Conservation (phyloP, 371 early-diverging fungal genomes). For the Pancytospora epiphaga region DNA sequence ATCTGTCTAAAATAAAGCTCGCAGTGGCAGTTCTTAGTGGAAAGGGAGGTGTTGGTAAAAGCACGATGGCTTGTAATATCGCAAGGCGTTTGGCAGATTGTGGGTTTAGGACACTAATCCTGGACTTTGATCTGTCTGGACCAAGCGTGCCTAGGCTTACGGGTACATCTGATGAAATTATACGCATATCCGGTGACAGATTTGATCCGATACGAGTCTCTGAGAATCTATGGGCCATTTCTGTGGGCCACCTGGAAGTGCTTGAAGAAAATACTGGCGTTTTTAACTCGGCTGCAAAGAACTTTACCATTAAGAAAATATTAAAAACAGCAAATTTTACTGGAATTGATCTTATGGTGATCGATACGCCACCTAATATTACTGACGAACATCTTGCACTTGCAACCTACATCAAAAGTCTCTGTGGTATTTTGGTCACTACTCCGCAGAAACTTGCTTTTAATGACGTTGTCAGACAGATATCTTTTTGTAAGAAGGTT, state of each 20-base stretch:
- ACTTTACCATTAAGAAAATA: conserved; percentile 18
- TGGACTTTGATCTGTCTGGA: conserved; percentile 60
- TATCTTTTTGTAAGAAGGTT: conserved; percentile 57
- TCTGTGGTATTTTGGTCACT: conserved; percentile 46
- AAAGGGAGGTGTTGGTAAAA: conserved; percentile 83
- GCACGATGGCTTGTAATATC: conserved; percentile 65
- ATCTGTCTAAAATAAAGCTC: conserved; percentile 64
- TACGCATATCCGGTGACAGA: conserved; percentile 18
- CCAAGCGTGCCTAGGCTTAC: conserved; percentile 56
- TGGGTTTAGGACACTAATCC: conserved; percentile 16
- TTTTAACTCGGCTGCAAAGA: conserved; percentile 26
- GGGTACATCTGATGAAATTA: conserved; percentile 26
- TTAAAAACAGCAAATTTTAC: conserved; percentile 26
- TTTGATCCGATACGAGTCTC: conserved; percentile 40
- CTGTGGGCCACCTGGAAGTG: conserved; percentile 26
- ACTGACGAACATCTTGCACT: conserved; percentile 59
- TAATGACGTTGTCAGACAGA: conserved; percentile 54
- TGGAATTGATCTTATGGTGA: conserved; percentile 45
- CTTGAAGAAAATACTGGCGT: neutral
- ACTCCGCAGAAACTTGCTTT: conserved; percentile 58
- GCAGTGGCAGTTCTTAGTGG: conserved; percentile 85
- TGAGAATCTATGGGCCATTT: conserved; percentile 20
- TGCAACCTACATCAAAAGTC: conserved; percentile 37
- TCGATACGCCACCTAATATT: conserved; percentile 61
- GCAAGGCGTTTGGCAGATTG: conserved; percentile 7